Evolutionary conservation across 2,329 filamentous ascomycete species (phyloP).

Genomic region (Iodosphaeria phyllophila): DNA sequence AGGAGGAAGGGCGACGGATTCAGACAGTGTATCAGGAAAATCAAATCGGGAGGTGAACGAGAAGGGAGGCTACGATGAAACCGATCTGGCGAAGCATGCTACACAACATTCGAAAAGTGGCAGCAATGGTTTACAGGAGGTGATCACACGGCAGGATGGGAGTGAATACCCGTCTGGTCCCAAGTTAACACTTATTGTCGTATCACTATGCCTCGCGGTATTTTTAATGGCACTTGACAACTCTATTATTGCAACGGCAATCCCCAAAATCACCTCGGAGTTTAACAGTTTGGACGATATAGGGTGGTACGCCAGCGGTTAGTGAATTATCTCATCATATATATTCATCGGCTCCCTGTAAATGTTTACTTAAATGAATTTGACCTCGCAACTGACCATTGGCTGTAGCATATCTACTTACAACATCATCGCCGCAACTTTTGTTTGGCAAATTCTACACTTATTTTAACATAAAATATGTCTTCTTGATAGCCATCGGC

Average conservation of each 20-base stretch:
- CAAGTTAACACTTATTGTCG: slow-evolving; percentile 19
- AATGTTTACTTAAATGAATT: not conserved
- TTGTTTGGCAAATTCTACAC: slow-evolving; percentile 20
- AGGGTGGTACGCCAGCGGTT: slow-evolving; percentile 25
- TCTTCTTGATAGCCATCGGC: slow-evolving; percentile 13
- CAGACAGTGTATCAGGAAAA: too few species aligned
- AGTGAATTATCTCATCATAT: too few species aligned
- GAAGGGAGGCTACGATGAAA: too few species aligned
- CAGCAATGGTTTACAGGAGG: slow-evolving; percentile 7
- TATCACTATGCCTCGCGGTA: slow-evolving; percentile 23
- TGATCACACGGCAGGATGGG: slow-evolving; percentile 18
- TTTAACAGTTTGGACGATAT: slow-evolving; percentile 24
- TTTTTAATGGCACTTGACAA: slow-evolving; percentile 23
- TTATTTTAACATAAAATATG: slow-evolving; percentile 18
- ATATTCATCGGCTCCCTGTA: too few species aligned
- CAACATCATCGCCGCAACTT: slow-evolving; percentile 17
- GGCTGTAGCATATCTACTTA: slow-evolving; percentile 17
- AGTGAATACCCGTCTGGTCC: slow-evolving; percentile 17
- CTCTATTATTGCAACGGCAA: slow-evolving; percentile 20
- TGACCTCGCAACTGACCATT: not conserved
- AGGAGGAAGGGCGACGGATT: too few species aligned
- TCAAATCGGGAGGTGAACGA: too few species aligned
- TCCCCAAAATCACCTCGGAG: slow-evolving; percentile 19
- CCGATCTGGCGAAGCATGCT: too few species aligned
- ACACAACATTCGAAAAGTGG: too few species aligned